phyloP scores from a whole-genome alignment of 2,329 filamentous ascomycete genomes.

The Clarireedia homoeocarpa region DNA sequence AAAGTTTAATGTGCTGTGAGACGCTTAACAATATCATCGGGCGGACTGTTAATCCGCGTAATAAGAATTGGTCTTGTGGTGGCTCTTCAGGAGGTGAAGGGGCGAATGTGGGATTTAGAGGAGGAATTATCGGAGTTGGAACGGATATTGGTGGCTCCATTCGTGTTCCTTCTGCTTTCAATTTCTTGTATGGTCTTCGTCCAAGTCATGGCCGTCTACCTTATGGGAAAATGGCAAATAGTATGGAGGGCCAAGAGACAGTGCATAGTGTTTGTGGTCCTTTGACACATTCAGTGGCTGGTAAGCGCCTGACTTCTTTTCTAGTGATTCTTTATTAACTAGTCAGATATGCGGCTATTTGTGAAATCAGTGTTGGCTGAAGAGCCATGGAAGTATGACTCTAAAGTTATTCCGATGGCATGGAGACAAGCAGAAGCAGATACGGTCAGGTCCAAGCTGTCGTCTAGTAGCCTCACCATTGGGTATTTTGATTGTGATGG shows the following conservation, averaged over 20 bases:
- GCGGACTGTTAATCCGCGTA: constrained; percentile 30
- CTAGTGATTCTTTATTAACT: constrained; percentile 21
- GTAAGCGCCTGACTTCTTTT: constrained; percentile 8
- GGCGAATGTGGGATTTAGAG: constrained; percentile 27
- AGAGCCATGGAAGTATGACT: constrained; percentile 31
- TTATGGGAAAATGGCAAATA: constrained; percentile 27
- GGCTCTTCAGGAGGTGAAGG: constrained; percentile 30
- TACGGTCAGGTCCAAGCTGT: constrained; percentile 29
- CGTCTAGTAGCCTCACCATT: constrained; percentile 31
- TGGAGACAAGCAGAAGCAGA: constrained; percentile 28
- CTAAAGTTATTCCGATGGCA: constrained; percentile 36
- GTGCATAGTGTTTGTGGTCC: constrained; percentile 29
- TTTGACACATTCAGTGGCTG: constrained; percentile 34
- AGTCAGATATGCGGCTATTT: constrained; percentile 29
- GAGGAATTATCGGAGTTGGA: constrained; percentile 26
- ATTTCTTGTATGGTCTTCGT: constrained; percentile 32
- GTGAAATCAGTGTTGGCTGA: constrained; percentile 29
- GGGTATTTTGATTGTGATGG: constrained; percentile 31
- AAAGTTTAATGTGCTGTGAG: constrained; percentile 33
- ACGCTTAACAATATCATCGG: constrained; percentile 38
- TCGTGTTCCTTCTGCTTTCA: constrained; percentile 32
- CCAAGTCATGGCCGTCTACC: constrained; percentile 25
- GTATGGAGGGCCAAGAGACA: constrained; percentile 36
- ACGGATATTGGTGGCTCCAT: constrained; percentile 29
- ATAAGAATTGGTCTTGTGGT: constrained; percentile 22